Evolutionary conservation across 306 rosid species (phyloP).

Genomic region (Pyrus bretschneideri): DNA sequence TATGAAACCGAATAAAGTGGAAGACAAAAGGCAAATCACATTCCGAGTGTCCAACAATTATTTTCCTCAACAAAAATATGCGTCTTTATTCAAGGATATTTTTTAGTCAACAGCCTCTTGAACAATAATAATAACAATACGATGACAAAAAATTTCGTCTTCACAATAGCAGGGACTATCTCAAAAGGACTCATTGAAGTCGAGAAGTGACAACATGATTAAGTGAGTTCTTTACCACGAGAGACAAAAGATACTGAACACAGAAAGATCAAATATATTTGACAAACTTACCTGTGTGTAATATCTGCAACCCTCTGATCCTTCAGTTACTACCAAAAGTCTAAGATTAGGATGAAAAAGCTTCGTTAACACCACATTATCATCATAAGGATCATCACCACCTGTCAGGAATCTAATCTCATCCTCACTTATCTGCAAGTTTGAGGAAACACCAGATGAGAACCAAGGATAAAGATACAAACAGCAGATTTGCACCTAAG

Average conservation of each 20-base stretch:
- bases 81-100: slow-evolving; percentile 27
- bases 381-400: slow-evolving; percentile 61
- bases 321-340: slow-evolving; percentile 71
- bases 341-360: slow-evolving; percentile 67
- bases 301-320: slow-evolving; percentile 73
- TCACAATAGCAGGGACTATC: neutral
- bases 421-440: slow-evolving; percentile 71
- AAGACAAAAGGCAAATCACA: neutral
- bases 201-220: neutral
- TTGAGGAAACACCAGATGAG: slow-evolving; percentile 9
- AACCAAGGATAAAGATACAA: neutral
- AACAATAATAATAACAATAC: neutral
- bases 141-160: neutral
- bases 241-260: neutral
- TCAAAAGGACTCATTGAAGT: neutral
- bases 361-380: slow-evolving; percentile 60
- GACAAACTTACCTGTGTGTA: slow-evolving; percentile 50
- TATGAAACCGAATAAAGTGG: neutral
- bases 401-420: slow-evolving; percentile 70
- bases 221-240: neutral
- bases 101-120: neutral
- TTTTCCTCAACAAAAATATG: neutral
- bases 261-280: neutral
- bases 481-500: neutral
- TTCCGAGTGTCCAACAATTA: neutral